Percentiles rank a stretch among this genome's conserved stretches.
Evolutionary conservation across 768 basidiomycete species (phyloP).

Genomic region (Macrocybe gigantea): DNA sequence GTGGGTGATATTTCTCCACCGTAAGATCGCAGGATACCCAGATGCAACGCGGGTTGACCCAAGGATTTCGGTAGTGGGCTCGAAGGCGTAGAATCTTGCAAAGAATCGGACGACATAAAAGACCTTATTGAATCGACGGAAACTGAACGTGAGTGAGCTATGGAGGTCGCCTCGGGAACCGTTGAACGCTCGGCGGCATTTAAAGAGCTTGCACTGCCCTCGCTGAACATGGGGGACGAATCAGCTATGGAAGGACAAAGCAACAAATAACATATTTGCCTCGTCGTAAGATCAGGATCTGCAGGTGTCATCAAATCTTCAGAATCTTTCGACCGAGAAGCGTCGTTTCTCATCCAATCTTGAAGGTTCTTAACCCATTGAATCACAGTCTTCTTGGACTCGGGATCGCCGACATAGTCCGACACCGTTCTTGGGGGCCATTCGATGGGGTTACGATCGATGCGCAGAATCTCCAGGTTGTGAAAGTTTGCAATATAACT

Average conservation of each 20-base stretch:
- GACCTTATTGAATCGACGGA: constrained; percentile 51
- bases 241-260: not conserved
- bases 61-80: constrained; percentile 20
- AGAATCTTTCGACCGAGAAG: constrained; percentile 27
- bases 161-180: constrained; percentile 29
- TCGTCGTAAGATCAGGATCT: too few relatives aligned
- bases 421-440: constrained; percentile 76
- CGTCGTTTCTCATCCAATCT: constrained; percentile 65
- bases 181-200: constrained; percentile 27
- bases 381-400: constrained; percentile 49
- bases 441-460: constrained; percentile 89
- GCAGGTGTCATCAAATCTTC: constrained; percentile 38
- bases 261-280: too few relatives aligned
- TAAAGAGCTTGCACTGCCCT: constrained; percentile 41
- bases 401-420: constrained; percentile 32
- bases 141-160: constrained; percentile 52
- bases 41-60: constrained; percentile 42
- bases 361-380: constrained; percentile 71
- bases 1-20: constrained; percentile 39
- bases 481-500: constrained; percentile 70
- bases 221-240: constrained; percentile 18
- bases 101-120: constrained; percentile 44
- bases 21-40: constrained; percentile 37
- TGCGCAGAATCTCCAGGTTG: constrained; percentile 71
- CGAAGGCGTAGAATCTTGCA: constrained; percentile 18